These are phyloP conservation scores for Antitrichia curtipendula DNA, from an alignment of 225 moss, liverwort and hornwort genomes.

Conservation along the genomic window DNA sequence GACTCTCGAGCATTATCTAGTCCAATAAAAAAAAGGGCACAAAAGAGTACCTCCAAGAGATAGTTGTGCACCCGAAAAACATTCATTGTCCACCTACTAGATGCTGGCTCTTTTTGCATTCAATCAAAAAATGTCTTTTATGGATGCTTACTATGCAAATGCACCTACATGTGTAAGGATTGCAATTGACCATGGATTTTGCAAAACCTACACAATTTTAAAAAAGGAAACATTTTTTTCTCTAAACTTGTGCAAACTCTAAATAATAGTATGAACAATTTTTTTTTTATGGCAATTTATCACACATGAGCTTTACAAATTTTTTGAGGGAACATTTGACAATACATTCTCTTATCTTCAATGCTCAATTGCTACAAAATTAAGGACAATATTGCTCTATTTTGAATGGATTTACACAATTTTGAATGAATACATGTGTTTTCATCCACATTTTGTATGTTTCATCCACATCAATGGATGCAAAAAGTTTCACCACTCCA, in stretches of 20 bases:
- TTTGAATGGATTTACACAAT: neutral
- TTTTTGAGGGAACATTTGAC: neutral
- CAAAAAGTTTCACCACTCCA: too few relatives aligned
- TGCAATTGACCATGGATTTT: neutral
- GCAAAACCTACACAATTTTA: rapidly evolving
- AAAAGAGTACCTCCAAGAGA: too few relatives aligned
- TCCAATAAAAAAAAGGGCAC: too few relatives aligned
- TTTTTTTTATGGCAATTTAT: neutral
- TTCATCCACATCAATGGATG: neutral
- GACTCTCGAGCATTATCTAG: too few relatives aligned
- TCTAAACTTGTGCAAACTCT: rapidly evolving
- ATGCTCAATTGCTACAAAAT: neutral
- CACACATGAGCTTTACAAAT: too few relatives aligned
- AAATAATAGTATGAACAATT: neutral
- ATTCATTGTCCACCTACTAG: rapidly evolving
- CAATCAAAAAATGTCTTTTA: neutral
- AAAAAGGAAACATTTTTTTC: neutral
- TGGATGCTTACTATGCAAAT: neutral
- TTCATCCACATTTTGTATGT: neutral
- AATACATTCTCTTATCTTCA: neutral
- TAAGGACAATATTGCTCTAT: neutral
- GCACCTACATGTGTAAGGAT: neutral
- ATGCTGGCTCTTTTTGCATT: rapidly evolving
- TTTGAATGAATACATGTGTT: neutral
- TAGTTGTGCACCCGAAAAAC: too few relatives aligned